Evolutionary conservation across 2,329 filamentous ascomycete species (phyloP).

Genomic region (Zymoseptoria pseudotritici): DNA sequence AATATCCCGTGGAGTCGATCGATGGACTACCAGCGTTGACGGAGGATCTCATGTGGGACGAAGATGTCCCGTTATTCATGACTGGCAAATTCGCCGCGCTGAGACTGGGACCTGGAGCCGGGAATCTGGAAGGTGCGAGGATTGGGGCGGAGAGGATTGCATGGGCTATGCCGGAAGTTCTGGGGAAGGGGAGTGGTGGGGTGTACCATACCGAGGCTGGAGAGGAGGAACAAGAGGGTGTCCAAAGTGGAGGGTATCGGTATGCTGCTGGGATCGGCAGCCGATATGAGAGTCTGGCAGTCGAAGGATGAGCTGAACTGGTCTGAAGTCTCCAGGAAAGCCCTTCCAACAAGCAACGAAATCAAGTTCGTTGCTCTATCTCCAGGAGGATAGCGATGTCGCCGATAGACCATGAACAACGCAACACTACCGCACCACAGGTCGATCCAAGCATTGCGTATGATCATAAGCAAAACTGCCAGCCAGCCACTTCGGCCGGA

Average conservation of each 20-base stretch:
- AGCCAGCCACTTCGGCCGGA: background rate
- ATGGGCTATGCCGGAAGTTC: slow-evolving; percentile 57
- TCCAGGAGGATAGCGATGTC: no score
- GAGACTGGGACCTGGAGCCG: slow-evolving; percentile 62
- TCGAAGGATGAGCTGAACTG: background rate
- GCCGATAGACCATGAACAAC: no score
- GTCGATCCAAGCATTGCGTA: background rate
- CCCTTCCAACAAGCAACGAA: no score
- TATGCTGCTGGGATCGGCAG: slow-evolving; percentile 36
- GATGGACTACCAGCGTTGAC: slow-evolving; percentile 66
- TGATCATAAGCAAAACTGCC: background rate
- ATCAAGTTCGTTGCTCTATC: no score
- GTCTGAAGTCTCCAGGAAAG: no score
- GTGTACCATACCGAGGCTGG: background rate
- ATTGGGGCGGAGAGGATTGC: slow-evolving; percentile 65
- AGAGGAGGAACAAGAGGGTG: slow-evolving; percentile 20
- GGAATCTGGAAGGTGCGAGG: slow-evolving; percentile 67
- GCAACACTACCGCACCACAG: background rate
- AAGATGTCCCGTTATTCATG: slow-evolving; percentile 65
- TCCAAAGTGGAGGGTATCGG: slow-evolving; percentile 16
- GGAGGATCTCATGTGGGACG: slow-evolving; percentile 67
- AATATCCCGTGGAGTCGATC: slow-evolving; percentile 54
- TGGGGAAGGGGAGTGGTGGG: slow-evolving; percentile 1
- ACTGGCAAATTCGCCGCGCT: slow-evolving; percentile 61
- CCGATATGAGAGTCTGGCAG: slow-evolving; percentile 33